Conservation (phyloP, 345 rosid genomes). For the Sisymbrium irio region DNA sequence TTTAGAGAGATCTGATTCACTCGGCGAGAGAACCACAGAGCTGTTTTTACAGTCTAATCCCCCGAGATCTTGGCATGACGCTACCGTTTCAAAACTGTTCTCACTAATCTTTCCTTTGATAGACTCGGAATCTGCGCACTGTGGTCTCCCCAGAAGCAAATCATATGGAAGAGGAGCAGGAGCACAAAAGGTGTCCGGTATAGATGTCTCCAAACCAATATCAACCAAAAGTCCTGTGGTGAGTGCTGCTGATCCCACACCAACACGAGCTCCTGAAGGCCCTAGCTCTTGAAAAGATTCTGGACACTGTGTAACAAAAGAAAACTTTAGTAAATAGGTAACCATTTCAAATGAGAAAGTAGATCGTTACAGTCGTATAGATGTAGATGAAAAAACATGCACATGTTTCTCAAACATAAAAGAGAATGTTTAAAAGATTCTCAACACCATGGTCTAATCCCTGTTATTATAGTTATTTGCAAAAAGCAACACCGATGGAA, state of each 20-base stretch:
- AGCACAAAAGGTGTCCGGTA: slow-evolving; percentile 62
- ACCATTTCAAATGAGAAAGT: neutral
- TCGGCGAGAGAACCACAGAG: slow-evolving; percentile 47
- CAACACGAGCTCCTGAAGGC: slow-evolving; percentile 43
- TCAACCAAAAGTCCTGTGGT: slow-evolving; percentile 61
- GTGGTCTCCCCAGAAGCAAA: slow-evolving; percentile 47
- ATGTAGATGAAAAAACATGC: neutral
- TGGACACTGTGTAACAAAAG: slow-evolving; percentile 49
- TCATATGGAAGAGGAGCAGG: slow-evolving; percentile 81
- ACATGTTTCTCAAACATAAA: neutral
- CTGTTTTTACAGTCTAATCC: slow-evolving; percentile 43
- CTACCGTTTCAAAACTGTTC: slow-evolving; percentile 42
- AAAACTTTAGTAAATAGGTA: neutral
- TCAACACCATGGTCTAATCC: neutral
- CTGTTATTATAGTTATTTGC: neutral
- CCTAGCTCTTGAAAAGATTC: slow-evolving; percentile 52
- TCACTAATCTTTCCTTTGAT: slow-evolving; percentile 35
- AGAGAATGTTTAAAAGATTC: neutral
- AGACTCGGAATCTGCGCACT: slow-evolving; percentile 30
- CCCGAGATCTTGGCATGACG: slow-evolving; percentile 37
- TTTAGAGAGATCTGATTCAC: slow-evolving; percentile 47
- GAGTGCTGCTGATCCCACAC: slow-evolving; percentile 40
- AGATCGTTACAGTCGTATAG: neutral
- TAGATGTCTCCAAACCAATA: slow-evolving; percentile 54
- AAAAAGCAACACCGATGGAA: neutral